Evolutionary conservation across 2,329 filamentous ascomycete species (phyloP), one percentile per base, ranked within the genome.

Genomic region (Fusarium neocosmosporiellum): DNA sequence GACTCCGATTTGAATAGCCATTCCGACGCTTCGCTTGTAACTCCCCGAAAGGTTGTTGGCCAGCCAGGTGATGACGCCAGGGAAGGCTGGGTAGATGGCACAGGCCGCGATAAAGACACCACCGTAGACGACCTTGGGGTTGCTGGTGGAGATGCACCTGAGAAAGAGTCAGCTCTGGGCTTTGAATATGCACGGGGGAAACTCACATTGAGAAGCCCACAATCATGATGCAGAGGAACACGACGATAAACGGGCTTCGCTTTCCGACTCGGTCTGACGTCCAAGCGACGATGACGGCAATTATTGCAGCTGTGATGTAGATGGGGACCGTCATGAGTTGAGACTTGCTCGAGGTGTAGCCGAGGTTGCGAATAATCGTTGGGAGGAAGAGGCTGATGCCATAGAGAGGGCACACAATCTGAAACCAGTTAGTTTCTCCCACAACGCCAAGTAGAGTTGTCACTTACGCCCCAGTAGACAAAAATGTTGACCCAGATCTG

Each of bases 41-140:
- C 83, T 85, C 0, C 86, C 86, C 63, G 95, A 90, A 13, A 93
- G 86, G 68, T 97, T 97, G 80, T 96, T 97, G 36, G 89, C 88
- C 0, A 91, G 84, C 94, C 94, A 97, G 0, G 92, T 87, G 59
- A 97, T 92, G 1, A 92, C 92, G 61, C 95, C 95, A 0, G 93
- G 85, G 65, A 96, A 93, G 31, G 89, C 91, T 0, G 94, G 93
- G 73, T 96, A 96, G 64, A 96, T 95, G 3, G 93, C 92, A 65
- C 94, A 88, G 0, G 94, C 92, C 0, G 90, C 92, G 0, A 97
- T 84, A 80, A 95, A 97, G 0, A 92, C 91, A 0, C 92, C 94
- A 0, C 89, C 92, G 73, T 97, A 97, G 13, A 90, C 86, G 0
- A 90, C 90, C 1, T 84, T 85, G 1, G 90, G 86, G 64, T 91